A percentile compares a stretch with the other conserved stretches of the same genome.
These are phyloP conservation scores for Collybia sp. DNA, from an alignment of 768 basidiomycete species.

Conservation along the genomic window DNA sequence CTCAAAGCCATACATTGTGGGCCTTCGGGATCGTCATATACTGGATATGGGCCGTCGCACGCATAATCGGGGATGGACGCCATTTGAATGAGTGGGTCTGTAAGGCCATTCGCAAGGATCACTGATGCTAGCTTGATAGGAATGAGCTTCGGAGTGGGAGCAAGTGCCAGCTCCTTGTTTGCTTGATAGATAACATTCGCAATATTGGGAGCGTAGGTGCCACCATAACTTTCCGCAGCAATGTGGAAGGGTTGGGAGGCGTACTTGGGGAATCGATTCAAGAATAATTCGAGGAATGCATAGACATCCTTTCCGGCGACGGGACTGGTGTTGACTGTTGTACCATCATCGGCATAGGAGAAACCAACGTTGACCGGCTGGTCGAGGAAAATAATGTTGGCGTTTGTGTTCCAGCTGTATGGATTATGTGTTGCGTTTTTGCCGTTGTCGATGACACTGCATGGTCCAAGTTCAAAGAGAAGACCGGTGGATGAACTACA, in stretches of 20 bases:
- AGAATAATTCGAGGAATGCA: conserved; percentile 78
- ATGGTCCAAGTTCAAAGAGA: conserved; percentile 91
- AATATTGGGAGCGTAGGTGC: conserved; percentile 82
- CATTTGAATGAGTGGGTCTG: conserved; percentile 81
- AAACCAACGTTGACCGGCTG: conserved; percentile 89
- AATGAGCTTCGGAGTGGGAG: conserved; percentile 43
- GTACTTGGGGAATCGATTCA: conserved; percentile 73
- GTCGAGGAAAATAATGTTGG: conserved; percentile 75
- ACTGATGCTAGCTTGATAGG: conserved; percentile 80
- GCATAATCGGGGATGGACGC: conserved; percentile 77
- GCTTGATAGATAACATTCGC: conserved; percentile 76
- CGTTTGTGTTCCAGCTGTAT: conserved; percentile 80
- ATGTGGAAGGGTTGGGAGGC: conserved; percentile 68
- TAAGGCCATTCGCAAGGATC: conserved; percentile 85
- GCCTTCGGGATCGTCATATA: conserved; percentile 68
- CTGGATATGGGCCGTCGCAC: conserved; percentile 78
- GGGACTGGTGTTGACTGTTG: conserved; percentile 73
- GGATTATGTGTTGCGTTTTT: conserved; percentile 68
- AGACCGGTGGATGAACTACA: conserved; percentile 79
- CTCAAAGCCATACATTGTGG: conserved; percentile 62
- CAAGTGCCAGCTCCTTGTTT: conserved; percentile 55
- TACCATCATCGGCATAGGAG: conserved; percentile 77
- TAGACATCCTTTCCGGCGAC: conserved; percentile 89
- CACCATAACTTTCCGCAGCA: conserved; percentile 77
- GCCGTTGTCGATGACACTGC: conserved; percentile 66